phyloP scores from a whole-genome alignment of 2,329 filamentous ascomycete genomes.

The Phoma sp. region DNA sequence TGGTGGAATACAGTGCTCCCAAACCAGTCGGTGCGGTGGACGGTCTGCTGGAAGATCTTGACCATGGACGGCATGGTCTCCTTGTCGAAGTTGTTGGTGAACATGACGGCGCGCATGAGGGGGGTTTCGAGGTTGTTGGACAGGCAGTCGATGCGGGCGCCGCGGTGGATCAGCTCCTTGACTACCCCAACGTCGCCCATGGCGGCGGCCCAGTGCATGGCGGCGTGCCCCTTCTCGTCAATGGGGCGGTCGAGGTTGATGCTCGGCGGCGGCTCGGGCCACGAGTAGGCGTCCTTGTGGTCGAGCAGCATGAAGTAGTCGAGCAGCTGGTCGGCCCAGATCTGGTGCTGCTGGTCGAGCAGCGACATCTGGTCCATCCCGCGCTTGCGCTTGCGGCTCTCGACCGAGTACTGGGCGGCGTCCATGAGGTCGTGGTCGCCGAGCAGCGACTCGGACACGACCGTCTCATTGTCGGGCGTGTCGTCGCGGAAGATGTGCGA shows the following conservation, averaged over 20 bases:
- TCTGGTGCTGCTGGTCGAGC: constrained; percentile 82
- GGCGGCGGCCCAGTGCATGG: constrained; percentile 94
- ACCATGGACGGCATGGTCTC: constrained; percentile 86
- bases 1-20: constrained; percentile 94
- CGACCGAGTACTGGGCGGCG: constrained; percentile 66
- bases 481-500: constrained; percentile 73
- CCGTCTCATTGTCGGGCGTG: constrained; percentile 81
- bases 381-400: constrained; percentile 78
- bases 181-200: constrained; percentile 97
- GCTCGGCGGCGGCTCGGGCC: constrained; percentile 80
- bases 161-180: constrained; percentile 82
- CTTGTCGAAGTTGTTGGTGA: constrained; percentile 97
- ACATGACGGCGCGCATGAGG: constrained; percentile 91
- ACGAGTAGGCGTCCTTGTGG: constrained; percentile 73
- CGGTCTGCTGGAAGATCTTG: constrained; percentile 81
- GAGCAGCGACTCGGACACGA: constrained; percentile 84
- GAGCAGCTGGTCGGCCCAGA: constrained; percentile 91
- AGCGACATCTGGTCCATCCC: constrained; percentile 68
- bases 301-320: constrained; percentile 95
- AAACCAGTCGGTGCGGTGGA: constrained; percentile 78
- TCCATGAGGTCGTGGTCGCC: constrained; percentile 83
- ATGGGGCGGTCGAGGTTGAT: constrained; percentile 93
- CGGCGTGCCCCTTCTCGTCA: constrained; percentile 89
- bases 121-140: constrained; percentile 78
- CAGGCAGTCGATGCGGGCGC: constrained; percentile 74